Evolutionary conservation across 2,329 filamentous ascomycete species (phyloP).

Genomic region (Aspergillus fumigatiaffinis): DNA sequence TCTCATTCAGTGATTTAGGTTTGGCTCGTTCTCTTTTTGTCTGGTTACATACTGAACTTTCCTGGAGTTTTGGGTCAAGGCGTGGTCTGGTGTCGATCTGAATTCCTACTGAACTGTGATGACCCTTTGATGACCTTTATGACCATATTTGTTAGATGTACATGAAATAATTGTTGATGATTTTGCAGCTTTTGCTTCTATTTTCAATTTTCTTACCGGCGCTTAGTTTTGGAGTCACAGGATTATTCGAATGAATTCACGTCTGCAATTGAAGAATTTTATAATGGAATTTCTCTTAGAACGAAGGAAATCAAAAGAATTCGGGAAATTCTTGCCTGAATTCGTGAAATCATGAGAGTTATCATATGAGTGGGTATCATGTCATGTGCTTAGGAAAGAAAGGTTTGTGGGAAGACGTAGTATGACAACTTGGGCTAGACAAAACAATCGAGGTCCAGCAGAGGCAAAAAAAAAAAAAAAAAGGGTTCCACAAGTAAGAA

Average conservation of each 20-base stretch:
- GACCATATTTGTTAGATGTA: slow-evolving; percentile 37
- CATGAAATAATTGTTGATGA: slow-evolving; percentile 36
- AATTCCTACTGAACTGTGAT: slow-evolving; percentile 24
- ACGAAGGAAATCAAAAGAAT: background rate
- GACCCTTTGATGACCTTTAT: slow-evolving; percentile 36
- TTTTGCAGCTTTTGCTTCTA: slow-evolving; percentile 20
- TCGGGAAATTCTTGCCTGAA: background rate
- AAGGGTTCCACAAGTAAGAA: background rate
- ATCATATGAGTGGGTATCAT: slow-evolving; percentile 21
- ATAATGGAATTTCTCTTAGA: background rate
- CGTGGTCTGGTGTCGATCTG: slow-evolving; percentile 22
- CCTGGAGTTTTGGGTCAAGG: slow-evolving; percentile 25
- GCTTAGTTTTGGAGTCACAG: slow-evolving; percentile 15
- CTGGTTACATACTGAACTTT: slow-evolving; percentile 5
- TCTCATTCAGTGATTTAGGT: background rate
- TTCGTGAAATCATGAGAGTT: background rate
- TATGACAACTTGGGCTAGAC: background rate
- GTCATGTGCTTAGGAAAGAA: background rate
- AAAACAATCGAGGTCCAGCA: background rate
- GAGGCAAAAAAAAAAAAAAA: background rate
- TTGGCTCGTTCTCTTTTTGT: background rate
- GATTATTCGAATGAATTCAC: background rate
- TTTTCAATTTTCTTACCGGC: slow-evolving; percentile 15
- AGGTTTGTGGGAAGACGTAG: background rate
- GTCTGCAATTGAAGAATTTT: background rate